Conservation (phyloP, 2,329 filamentous ascomycete species). For the Rutstroemia sp. region DNA sequence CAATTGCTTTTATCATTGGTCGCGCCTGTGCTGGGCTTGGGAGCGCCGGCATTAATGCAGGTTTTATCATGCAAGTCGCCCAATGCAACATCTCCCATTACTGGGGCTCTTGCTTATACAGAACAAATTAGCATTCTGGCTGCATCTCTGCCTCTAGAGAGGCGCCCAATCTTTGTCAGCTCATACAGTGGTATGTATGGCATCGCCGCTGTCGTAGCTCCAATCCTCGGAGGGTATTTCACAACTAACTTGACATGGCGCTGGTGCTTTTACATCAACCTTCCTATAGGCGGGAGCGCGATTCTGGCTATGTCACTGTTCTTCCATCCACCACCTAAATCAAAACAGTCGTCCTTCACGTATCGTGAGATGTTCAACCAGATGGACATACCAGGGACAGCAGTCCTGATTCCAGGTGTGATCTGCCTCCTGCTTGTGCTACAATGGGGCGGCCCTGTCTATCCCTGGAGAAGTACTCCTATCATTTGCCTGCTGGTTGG, state of each 20-base stretch:
- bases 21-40: neutral
- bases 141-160: neutral
- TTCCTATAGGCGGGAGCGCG: neutral
- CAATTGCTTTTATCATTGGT: neutral
- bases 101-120: neutral
- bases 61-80: constrained; percentile 6
- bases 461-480: too few species aligned
- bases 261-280: constrained; percentile 1
- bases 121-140: too few species aligned
- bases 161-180: neutral
- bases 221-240: neutral
- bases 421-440: too few species aligned
- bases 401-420: too few species aligned
- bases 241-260: neutral
- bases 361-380: too few species aligned
- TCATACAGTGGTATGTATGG: neutral
- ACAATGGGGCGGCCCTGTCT: too few species aligned
- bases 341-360: too few species aligned
- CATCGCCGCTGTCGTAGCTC: neutral
- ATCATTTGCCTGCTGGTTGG: too few species aligned
- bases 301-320: too few species aligned
- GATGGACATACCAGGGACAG: too few species aligned
- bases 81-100: constrained; percentile 19
- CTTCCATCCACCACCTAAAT: too few species aligned
- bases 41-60: neutral